Evolutionary conservation across 1,139 yeast species (phyloP).

Genomic region (Geotrichum fermentans): DNA sequence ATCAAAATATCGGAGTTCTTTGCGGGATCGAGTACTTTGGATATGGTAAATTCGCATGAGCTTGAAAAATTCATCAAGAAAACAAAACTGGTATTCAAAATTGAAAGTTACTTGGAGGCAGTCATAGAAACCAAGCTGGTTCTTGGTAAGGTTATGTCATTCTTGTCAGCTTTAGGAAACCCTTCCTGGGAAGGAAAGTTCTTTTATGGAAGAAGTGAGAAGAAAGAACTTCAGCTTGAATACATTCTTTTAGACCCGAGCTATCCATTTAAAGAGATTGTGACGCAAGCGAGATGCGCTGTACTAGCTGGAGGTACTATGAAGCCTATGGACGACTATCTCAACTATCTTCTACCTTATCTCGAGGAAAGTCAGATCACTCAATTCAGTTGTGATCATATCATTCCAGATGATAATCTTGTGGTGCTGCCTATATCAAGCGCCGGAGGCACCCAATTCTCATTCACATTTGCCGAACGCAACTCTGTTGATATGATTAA

Average conservation of each 20-base stretch:
- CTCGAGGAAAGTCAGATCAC: slow-evolving; percentile 42
- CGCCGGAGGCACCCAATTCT: slow-evolving; percentile 41
- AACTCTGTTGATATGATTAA: slow-evolving; percentile 45
- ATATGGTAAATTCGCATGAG: slow-evolving; percentile 63
- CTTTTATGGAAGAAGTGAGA: slow-evolving; percentile 51
- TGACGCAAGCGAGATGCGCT: slow-evolving; percentile 64
- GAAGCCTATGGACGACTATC: slow-evolving; percentile 80
- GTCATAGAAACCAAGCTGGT: slow-evolving; percentile 43
- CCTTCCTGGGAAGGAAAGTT: slow-evolving; percentile 80
- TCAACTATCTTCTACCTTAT: slow-evolving; percentile 61
- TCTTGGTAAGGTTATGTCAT: slow-evolving; percentile 60
- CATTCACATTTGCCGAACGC: slow-evolving; percentile 68
- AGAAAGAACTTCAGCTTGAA: slow-evolving; percentile 42
- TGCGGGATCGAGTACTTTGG: slow-evolving; percentile 52
- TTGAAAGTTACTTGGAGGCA: slow-evolving; percentile 62
- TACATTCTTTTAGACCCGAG: slow-evolving; percentile 83
- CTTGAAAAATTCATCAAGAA: slow-evolving; percentile 58
- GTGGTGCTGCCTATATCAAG: slow-evolving; percentile 51
- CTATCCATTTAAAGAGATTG: slow-evolving; percentile 58
- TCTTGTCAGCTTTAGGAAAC: slow-evolving; percentile 61
- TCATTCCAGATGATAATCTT: slow-evolving; percentile 68
- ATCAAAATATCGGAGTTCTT: slow-evolving; percentile 53
- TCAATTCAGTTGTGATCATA: slow-evolving; percentile 74
- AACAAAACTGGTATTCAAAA: slow-evolving; percentile 78
- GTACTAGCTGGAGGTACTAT: slow-evolving; percentile 92